Conservation (phyloP, 768 basidiomycete genomes). For the Gymnopilus dilepis region DNA sequence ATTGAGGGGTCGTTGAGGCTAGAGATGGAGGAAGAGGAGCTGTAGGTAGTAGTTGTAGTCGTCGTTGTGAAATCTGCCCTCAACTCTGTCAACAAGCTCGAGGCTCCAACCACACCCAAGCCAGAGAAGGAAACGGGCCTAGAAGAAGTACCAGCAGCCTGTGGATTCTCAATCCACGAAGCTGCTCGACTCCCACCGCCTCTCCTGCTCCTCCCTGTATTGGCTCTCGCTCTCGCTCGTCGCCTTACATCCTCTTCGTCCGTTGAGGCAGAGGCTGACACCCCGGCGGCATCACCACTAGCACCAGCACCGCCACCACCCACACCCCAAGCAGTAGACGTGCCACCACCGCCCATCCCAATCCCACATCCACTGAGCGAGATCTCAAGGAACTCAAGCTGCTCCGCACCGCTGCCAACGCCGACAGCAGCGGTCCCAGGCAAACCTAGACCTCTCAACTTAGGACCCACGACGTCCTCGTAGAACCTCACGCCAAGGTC, state of each 20-base stretch:
- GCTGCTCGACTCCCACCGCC: background rate
- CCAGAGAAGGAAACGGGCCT: background rate
- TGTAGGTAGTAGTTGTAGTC: constrained; percentile 9
- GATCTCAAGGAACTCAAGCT: constrained; percentile 71
- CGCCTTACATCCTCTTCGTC: constrained; percentile 2
- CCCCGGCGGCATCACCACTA: background rate
- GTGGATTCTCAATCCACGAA: background rate
- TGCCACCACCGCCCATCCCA: constrained; percentile 14
- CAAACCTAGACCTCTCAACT: constrained; percentile 54
- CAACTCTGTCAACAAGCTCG: constrained; percentile 19
- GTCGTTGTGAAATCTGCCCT: constrained; percentile 14
- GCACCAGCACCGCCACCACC: background rate
- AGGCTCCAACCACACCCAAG: background rate
- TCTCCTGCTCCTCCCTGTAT: background rate
- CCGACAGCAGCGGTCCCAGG: too few relatives aligned
- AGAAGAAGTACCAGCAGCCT: too few relatives aligned
- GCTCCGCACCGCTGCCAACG: constrained; percentile 20
- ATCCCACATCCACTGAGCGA: constrained; percentile 30
- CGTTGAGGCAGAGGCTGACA: too few relatives aligned
- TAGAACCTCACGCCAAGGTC: constrained; percentile 54
- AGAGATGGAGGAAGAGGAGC: background rate
- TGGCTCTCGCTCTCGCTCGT: background rate
- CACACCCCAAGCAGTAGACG: background rate
- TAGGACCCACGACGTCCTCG: constrained; percentile 58
- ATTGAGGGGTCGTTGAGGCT: constrained; percentile 7